phyloP scores from a whole-genome alignment of 257 asterid genomes.

The Cinchona pubescens region DNA sequence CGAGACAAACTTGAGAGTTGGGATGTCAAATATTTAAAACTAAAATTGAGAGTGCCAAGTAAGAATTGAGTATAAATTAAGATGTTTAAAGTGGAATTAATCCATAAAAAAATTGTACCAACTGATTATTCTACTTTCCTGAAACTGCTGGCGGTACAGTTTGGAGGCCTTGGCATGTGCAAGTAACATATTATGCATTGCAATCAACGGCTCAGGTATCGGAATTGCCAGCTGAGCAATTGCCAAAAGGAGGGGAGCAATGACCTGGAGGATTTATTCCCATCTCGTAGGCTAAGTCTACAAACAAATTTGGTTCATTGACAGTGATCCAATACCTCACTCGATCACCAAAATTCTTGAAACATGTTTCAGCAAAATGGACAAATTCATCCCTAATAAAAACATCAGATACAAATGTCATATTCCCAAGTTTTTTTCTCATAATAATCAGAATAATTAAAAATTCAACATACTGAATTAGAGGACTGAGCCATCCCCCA shows the following conservation, averaged over 20 bases:
- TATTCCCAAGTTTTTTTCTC: neutral
- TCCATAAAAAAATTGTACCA: no score
- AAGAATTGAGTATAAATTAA: no score
- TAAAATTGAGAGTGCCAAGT: no score
- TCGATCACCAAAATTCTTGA: constrained; percentile 57
- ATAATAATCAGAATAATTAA: neutral
- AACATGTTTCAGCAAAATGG: constrained; percentile 64
- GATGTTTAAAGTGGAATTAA: no score
- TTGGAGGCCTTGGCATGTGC: constrained; percentile 71
- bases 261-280: constrained; percentile 58
- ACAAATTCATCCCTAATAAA: constrained; percentile 69
- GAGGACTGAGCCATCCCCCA: constrained; percentile 40
- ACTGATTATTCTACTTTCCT: constrained; percentile 34
- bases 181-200: constrained; percentile 53
- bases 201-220: constrained; percentile 64
- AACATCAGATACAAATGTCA: neutral
- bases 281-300: constrained; percentile 48
- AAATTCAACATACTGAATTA: constrained; percentile 54
- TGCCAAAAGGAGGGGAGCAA: constrained; percentile 72
- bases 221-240: constrained; percentile 67
- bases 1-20: no score
- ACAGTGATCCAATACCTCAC: constrained; percentile 71
- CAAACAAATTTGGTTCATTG: constrained; percentile 58
- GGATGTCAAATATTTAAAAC: no score
- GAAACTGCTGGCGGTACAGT: constrained; percentile 42